Percentiles rank a stretch among this genome's conserved stretches.
Evolutionary conservation across 179 eudicot genomes (phyloP).

Genomic region (Beta corolliflora): DNA sequence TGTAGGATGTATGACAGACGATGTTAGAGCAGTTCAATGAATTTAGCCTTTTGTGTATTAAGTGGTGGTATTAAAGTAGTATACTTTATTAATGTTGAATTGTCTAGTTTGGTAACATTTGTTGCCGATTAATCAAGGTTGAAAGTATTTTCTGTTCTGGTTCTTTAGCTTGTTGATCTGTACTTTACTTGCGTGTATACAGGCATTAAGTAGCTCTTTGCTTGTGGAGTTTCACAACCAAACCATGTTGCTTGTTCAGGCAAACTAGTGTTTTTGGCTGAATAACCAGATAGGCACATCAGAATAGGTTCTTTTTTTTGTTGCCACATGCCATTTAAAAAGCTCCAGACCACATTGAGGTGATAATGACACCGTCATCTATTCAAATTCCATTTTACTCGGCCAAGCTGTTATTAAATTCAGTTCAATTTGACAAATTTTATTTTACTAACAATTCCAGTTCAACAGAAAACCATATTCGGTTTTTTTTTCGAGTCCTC

Average conservation of each 20-base stretch:
- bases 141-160: background rate
- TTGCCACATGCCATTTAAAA: background rate
- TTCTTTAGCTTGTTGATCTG: background rate
- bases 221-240: background rate
- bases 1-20: background rate
- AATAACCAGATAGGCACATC: background rate
- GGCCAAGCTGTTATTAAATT: too few relatives aligned
- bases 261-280: background rate
- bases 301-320: background rate
- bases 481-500: too few relatives aligned
- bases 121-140: slow-evolving; percentile 6
- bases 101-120: slow-evolving; percentile 8
- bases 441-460: too few relatives aligned
- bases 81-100: slow-evolving; percentile 8
- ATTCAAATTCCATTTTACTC: too few relatives aligned
- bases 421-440: too few relatives aligned
- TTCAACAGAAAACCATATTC: too few relatives aligned
- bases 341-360: background rate
- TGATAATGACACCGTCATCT: background rate
- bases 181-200: background rate
- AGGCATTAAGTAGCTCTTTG: background rate
- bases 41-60: slow-evolving; percentile 14
- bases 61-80: slow-evolving; percentile 12
- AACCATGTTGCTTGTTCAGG: background rate
- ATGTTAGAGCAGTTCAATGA: background rate